Conservation (phyloP, 176 grass and related monocot genomes). For the Musa beccarii region DNA sequence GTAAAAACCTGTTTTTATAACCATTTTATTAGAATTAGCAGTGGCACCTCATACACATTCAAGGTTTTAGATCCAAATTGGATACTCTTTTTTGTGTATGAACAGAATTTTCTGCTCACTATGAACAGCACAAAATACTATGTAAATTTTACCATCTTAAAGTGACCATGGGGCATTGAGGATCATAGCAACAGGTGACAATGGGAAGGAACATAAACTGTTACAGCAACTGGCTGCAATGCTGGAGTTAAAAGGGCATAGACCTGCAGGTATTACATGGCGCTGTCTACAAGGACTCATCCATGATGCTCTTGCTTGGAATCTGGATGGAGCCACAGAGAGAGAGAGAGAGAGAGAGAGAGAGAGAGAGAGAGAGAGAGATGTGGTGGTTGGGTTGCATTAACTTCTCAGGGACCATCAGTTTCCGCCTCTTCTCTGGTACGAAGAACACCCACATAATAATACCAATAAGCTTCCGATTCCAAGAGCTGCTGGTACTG, state of each 20-base stretch:
- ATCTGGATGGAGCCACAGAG: not conserved
- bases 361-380: not conserved
- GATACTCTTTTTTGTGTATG: too few relatives aligned
- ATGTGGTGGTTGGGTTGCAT: conserved; percentile 1
- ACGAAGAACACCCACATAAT: not conserved
- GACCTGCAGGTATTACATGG: not conserved
- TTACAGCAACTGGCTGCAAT: not conserved
- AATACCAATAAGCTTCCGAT: not conserved
- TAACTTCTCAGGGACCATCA: not conserved
- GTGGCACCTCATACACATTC: too few relatives aligned
- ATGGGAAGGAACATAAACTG: not conserved
- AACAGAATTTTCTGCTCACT: too few relatives aligned
- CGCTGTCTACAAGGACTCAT: not conserved
- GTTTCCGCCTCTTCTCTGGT: not conserved
- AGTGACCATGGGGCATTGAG: not conserved
- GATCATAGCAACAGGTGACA: too few relatives aligned
- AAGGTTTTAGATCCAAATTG: too few relatives aligned
- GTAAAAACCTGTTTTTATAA: too few relatives aligned
- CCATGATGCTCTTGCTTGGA: not conserved
- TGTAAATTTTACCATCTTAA: not conserved
- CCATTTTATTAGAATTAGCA: too few relatives aligned
- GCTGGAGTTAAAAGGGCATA: not conserved
- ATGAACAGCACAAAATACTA: not conserved
- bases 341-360: too few relatives aligned
- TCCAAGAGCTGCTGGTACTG: not conserved